Percentiles rank a stretch among this genome's conserved stretches.
Conservation (phyloP, 495 filamentous ascomycete species). For the Talaromyces liani region DNA sequence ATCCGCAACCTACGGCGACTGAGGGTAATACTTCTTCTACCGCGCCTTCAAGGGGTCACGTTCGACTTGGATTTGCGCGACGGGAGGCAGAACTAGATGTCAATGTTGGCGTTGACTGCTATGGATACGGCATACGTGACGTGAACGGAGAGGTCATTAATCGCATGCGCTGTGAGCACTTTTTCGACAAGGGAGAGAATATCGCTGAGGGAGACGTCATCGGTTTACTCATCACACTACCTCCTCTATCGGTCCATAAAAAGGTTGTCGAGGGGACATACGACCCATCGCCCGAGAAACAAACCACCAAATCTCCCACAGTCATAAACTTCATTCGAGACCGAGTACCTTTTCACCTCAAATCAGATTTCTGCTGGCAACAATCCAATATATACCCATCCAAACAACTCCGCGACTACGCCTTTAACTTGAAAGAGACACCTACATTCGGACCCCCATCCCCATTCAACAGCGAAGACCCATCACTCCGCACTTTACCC, state of each 20-base stretch:
- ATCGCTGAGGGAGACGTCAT: constrained; percentile 85
- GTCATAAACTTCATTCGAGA: constrained; percentile 83
- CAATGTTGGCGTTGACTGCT: constrained; percentile 91
- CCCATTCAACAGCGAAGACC: constrained; percentile 57
- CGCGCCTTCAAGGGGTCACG: constrained; percentile 55
- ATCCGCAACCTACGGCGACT: constrained; percentile 14
- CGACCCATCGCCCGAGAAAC: constrained; percentile 67
- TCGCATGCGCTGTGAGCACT: constrained; percentile 84
- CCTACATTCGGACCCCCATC: constrained; percentile 46
- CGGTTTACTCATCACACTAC: constrained; percentile 85
- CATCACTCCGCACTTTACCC: constrained; percentile 74
- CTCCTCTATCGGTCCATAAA: constrained; percentile 73
- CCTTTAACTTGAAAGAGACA: constrained; percentile 41
- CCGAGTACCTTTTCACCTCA: constrained; percentile 88
- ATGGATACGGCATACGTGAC: constrained; percentile 91
- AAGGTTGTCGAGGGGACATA: constrained; percentile 83
- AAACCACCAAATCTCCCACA: constrained; percentile 15
- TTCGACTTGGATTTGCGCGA: constrained; percentile 83
- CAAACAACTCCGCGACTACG: constrained; percentile 77
- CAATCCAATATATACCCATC: constrained; percentile 83
- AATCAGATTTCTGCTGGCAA: constrained; percentile 89
- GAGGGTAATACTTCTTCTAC: constrained; percentile 24
- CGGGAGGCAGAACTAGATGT: constrained; percentile 87
- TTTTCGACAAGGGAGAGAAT: constrained; percentile 67
- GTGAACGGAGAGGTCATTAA: constrained; percentile 85